Percentiles rank a stretch among this genome's conserved stretches.
Conservation (phyloP, 108 stramenopile species). For the Poteriospumella lacustris region DNA sequence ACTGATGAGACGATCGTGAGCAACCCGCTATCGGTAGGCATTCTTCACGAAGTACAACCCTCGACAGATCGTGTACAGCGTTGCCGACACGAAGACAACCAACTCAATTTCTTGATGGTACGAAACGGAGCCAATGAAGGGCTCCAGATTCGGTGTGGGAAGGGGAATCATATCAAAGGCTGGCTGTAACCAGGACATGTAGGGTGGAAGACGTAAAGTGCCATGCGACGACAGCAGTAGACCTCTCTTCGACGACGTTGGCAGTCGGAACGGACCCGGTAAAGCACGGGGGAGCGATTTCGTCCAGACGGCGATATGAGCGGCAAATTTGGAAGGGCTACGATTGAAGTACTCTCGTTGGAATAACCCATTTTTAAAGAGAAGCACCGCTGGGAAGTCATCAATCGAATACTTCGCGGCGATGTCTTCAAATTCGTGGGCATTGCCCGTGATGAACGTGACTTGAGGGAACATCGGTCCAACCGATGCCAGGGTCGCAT, state of each 20-base stretch:
- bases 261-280: background rate
- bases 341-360: background rate
- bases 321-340: background rate
- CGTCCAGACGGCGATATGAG: background rate
- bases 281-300: background rate
- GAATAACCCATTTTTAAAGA: background rate
- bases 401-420: background rate
- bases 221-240: background rate
- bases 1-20: too few species aligned
- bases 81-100: too few species aligned
- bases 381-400: background rate
- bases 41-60: too few species aligned
- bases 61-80: too few species aligned
- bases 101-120: too few species aligned
- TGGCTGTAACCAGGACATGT: background rate
- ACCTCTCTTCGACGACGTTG: background rate
- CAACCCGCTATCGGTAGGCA: too few species aligned
- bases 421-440: background rate
- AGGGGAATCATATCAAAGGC: background rate
- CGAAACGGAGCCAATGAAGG: background rate
- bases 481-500: background rate
- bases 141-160: background rate
- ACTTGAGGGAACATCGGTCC: background rate
- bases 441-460: background rate
- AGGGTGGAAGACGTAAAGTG: background rate